Base-by-base conservation (phyloP, 2,329 filamentous ascomycete species). In the Nothophoma quercina region DNA sequence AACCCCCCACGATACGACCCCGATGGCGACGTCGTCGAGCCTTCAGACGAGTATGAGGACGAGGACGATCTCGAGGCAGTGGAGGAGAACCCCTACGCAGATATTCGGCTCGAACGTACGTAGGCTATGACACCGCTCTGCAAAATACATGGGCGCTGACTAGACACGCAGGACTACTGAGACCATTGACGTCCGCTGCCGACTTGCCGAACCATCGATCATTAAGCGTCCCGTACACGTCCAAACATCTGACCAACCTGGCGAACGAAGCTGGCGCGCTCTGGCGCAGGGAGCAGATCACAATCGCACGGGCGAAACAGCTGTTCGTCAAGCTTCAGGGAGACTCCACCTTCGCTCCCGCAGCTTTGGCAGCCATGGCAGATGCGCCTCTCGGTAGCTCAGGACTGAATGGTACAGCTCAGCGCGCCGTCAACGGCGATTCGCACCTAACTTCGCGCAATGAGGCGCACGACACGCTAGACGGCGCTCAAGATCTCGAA, bases 11-110 rank as follows among this genome's bases (percentile, higher is more conserved):
- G 90, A 38, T 79, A 90, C 60, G 90, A 93, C 74, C 86, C 90
- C 36, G 89, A 93, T 63, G 90, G 90, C 58, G 91, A 89, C 69
- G 86, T 90, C 58, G 78, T 91, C 48, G 87, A 91, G 33, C 88
- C 85, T 68, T 86, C 88, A 56, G 88, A 91, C 53, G 87, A 89
- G 50, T 84, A 86, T 54, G 84, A 87, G 33, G 84, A 87, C 40
- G 86, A 86, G 33, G 77, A 84, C 40, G 80, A 84, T 36, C 77
- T 83, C 4, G 85, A 86, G n/a, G 82, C 86, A 4, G 63, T 75
- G 28, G 86, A 90, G 59, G 81, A 88, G 42, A 87, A 95, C 63
- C 89, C 90, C 0, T 95, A 93, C 68, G 82, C 86, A 41, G 85
- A 86, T 45, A 83, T 92, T 36, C 84, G 82, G 36, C 77, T 93